Evolutionary conservation across 768 basidiomycete genomes (phyloP), one percentile per base, ranked within the genome.

Genomic region (Lactifluus volemus): DNA sequence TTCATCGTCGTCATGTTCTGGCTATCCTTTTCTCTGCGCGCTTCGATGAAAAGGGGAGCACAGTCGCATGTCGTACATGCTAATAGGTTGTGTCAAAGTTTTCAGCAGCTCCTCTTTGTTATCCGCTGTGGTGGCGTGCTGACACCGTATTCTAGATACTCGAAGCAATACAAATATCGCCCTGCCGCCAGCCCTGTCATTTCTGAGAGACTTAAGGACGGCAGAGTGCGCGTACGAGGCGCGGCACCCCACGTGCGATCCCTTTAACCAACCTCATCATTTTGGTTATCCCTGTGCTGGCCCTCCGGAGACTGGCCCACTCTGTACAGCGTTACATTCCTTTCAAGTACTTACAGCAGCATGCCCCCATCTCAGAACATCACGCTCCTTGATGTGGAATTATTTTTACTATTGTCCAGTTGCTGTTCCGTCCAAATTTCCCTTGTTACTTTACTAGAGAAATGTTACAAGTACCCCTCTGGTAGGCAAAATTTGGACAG

Each of bases 141-240:
- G 11, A 59, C 56, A 5, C 15, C 2, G 15, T 53, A 15, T 58
- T 38, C 6, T 47, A 93, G 92, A 63, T 94, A 93, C 69, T 92
- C 89, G 12, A 85, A 87, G 63, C 85, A 91, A 67, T 81, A 81
- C 75, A 90, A 85, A 71, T 92, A 81, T 70, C 77, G 91, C 25
- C 91, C 92, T 0, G 91, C 92, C 11, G 89, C 91, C 6, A 91
- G 88, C 61, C 90, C 92, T 11, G 75, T 93, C 47, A 79, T 93
- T 65, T 92, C 88, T 0, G 88, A 92, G 69, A 79, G 75, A 19
- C 73, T 93, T 63, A 81, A 82, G 64, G 89, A 89, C 64, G 90
- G 90, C 0, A 77, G 82, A 4, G 72, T 82, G 8, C 78, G 84
- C 9, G 67, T 94, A 42, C 75, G 89, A n/a, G 92, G 92, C 0